Evolutionary conservation across 768 basidiomycete genomes (phyloP).

Genomic region (Xanthoconium purpureum): DNA sequence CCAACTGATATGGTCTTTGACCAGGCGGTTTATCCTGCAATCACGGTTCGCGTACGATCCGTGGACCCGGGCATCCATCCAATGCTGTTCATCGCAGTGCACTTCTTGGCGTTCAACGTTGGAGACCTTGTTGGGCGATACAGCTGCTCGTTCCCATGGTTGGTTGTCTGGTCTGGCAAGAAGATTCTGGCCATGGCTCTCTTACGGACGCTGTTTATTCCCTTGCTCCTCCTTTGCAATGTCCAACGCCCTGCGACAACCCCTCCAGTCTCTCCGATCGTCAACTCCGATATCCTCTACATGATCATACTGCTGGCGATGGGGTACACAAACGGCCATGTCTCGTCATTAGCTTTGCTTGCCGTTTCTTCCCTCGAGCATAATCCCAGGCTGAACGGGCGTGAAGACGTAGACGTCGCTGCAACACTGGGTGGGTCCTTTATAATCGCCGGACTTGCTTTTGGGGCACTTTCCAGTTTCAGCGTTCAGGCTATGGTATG

Average conservation of each 20-base stretch:
- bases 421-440: slow-evolving; percentile 81
- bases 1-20: slow-evolving; percentile 5
- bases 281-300: slow-evolving; percentile 75
- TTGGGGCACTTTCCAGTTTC: slow-evolving; percentile 81
- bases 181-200: slow-evolving; percentile 62
- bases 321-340: slow-evolving; percentile 79
- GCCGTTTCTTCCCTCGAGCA: slow-evolving; percentile 77
- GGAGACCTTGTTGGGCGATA: slow-evolving; percentile 74
- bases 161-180: slow-evolving; percentile 68
- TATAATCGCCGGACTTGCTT: slow-evolving; percentile 67
- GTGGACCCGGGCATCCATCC: slow-evolving; percentile 67
- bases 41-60: slow-evolving; percentile 73
- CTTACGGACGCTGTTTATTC: slow-evolving; percentile 77
- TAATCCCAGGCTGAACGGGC: slow-evolving; percentile 67
- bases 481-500: slow-evolving; percentile 68
- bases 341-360: slow-evolving; percentile 79
- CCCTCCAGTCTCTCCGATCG: slow-evolving; percentile 36
- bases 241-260: slow-evolving; percentile 47
- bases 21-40: slow-evolving; percentile 84
- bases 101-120: slow-evolving; percentile 73
- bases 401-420: slow-evolving; percentile 81
- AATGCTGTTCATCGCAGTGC: slow-evolving; percentile 74
- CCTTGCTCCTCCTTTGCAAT: slow-evolving; percentile 88
- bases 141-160: slow-evolving; percentile 58
- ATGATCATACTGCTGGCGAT: slow-evolving; percentile 71